Evolutionary conservation across 331 rosid genomes (phyloP).

Genomic region (Pyrus hybrid): DNA sequence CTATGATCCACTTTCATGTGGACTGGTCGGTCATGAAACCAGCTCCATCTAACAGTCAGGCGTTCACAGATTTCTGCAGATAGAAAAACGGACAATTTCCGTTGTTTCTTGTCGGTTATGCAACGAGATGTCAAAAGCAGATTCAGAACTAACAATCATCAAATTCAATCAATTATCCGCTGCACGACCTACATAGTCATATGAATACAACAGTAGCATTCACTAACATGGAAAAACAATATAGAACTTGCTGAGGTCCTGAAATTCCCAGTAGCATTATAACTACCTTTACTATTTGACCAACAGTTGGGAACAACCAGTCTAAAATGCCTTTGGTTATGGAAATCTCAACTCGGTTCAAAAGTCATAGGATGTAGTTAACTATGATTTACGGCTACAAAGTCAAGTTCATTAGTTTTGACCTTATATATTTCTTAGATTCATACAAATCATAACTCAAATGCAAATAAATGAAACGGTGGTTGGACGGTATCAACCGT

Average conservation of each 20-base stretch:
- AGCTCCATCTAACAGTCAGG: conserved; percentile 33
- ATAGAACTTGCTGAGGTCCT: background rate
- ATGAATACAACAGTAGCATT: background rate
- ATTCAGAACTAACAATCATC: background rate
- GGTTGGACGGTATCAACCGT: background rate
- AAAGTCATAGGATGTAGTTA: background rate
- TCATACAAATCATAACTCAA: background rate
- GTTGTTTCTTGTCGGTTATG: background rate
- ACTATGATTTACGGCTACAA: background rate
- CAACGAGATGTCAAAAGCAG: background rate
- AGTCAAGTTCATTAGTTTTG: background rate
- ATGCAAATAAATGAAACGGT: background rate
- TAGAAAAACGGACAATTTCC: background rate
- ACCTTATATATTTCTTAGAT: background rate
- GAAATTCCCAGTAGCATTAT: background rate
- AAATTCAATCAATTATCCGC: background rate
- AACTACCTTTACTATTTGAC: conserved; percentile 6
- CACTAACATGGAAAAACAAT: background rate
- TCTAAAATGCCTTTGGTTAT: background rate
- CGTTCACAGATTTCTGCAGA: background rate
- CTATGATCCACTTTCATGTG: background rate
- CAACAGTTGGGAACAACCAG: conserved; percentile 12
- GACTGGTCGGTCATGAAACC: conserved; percentile 37
- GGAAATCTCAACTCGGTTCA: background rate
- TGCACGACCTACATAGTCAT: background rate